Evolutionary conservation across 495 filamentous ascomycete genomes (phyloP), one percentile per base, ranked within the genome.

Genomic region (Pyrenopolyporus hunteri): DNA sequence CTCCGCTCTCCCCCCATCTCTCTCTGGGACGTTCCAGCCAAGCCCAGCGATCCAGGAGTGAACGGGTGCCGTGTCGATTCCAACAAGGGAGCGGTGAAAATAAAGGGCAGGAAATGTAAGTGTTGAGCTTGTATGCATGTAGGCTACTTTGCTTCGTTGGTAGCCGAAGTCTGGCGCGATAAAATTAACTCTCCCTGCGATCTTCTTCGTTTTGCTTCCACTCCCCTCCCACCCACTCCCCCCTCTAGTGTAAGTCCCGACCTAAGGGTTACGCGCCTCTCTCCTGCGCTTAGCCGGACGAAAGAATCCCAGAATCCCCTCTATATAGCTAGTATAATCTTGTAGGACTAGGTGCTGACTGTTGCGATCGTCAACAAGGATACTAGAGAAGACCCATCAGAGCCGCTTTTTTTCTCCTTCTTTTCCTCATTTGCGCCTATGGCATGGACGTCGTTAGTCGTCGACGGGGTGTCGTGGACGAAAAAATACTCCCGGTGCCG

Each of bases 151-250:
- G 1, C 4, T 25, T 31, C 29, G 14, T 8, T 28, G 16, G 26
- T 7, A 49, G 35, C 43, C 36, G 45, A 50, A 7, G 3, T 59
- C 13, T 59, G 46, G 46, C 22, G 14, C 56, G 37, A 37, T 57
- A 39, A 29, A 40, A 47, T 57, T 47, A 44, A 25, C 7, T 22
- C 19, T 14, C 32, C 35, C 7, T 19, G 14, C 35, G 14, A 39
- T 19, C 35, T 6, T 39, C 35, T 19, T 16, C 9, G 2, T 20
- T 17, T n/a, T n/a, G n/a, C n/a, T n/a, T n/a, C 16, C 7, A 0
- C 37, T 1, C 37, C 37, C 17, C 7, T n/a, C 37, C 23, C 37
- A 11, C 23, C 10, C 19, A 20, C 37, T n/a, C n/a, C n/a, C n/a
- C n/a, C n/a, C n/a, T n/a, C n/a, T n/a, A n/a, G n/a, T n/a, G n/a